Percentiles rank a stretch among this genome's conserved stretches.
phyloP scores from a whole-genome alignment of 2,329 filamentous ascomycete genomes.

The Capronia epimyces region DNA sequence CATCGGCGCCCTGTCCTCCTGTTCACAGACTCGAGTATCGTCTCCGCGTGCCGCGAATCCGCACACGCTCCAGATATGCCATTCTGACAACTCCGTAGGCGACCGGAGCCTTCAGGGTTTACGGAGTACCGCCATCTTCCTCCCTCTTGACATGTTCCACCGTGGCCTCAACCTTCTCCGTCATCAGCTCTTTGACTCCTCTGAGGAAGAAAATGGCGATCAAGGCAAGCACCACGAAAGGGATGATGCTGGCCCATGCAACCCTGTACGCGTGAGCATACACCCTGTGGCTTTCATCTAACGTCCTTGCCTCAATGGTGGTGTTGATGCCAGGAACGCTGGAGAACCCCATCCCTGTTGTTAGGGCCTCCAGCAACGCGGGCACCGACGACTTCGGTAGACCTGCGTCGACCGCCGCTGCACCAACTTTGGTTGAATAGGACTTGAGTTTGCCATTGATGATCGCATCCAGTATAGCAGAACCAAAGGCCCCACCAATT shows the following conservation, averaged over 20 bases:
- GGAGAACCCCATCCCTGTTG: constrained; percentile 32
- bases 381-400: constrained; percentile 38
- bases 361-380: constrained; percentile 39
- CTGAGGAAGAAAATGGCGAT: constrained; percentile 43
- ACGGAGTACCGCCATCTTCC: no score
- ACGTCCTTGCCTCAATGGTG: constrained; percentile 37
- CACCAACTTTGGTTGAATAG: constrained; percentile 39
- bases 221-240: constrained; percentile 48
- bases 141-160: constrained; percentile 37
- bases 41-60: no score
- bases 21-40: no score
- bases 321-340: constrained; percentile 38
- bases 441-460: constrained; percentile 46
- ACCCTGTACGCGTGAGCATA: constrained; percentile 48
- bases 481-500: constrained; percentile 51
- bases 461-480: constrained; percentile 49
- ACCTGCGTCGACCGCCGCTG: constrained; percentile 42
- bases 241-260: constrained; percentile 49
- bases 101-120: no score
- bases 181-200: constrained; percentile 50
- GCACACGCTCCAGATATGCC: neutral
- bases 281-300: constrained; percentile 40
- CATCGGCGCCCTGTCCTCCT: no score
- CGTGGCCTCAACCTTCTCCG: constrained; percentile 50
- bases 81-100: neutral